These are phyloP conservation scores for Lepidium didymum DNA, from an alignment of 345 rosid species.

Conservation along the genomic window DNA sequence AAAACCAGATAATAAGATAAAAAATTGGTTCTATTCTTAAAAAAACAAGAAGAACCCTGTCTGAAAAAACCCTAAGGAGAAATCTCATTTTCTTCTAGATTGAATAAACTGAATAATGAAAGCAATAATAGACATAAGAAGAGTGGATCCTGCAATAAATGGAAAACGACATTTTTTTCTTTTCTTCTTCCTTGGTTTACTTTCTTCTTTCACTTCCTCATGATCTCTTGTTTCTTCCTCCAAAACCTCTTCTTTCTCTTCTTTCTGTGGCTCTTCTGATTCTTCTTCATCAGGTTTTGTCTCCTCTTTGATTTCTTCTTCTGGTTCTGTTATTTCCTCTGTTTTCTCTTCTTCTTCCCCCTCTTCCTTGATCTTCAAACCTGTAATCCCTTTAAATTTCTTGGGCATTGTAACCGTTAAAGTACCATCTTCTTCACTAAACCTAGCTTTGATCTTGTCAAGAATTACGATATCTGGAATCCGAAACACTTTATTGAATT, in stretches of 20 bases:
- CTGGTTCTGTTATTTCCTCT: conserved; percentile 12
- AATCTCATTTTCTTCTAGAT: conserved; percentile 18
- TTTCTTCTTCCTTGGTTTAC: conserved; percentile 21
- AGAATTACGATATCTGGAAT: conserved; percentile 56
- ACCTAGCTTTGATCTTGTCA: conserved; percentile 60
- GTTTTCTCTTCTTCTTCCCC: not conserved
- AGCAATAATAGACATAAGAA: conserved; percentile 23
- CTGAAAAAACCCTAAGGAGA: not conserved
- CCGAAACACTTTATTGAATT: conserved; percentile 47
- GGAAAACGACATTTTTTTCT: conserved; percentile 25
- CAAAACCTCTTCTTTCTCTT: conserved; percentile 7
- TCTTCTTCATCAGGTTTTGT: conserved; percentile 12
- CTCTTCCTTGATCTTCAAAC: conserved; percentile 55
- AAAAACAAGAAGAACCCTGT: not conserved
- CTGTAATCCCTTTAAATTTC: conserved; percentile 40
- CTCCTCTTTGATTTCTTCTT: conserved; percentile 23
- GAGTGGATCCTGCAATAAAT: conserved; percentile 28
- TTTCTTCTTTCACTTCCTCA: not conserved
- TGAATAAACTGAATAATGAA: conserved; percentile 22
- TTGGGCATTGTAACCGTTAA: conserved; percentile 58
- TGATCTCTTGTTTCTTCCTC: conserved; percentile 20
- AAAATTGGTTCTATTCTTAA: not conserved
- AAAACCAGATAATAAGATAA: not conserved
- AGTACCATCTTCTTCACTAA: conserved; percentile 45
- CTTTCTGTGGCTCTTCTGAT: not conserved